Evolutionary conservation across 129 eudicot genomes (phyloP).

Genomic region (Deinandra increscens): DNA sequence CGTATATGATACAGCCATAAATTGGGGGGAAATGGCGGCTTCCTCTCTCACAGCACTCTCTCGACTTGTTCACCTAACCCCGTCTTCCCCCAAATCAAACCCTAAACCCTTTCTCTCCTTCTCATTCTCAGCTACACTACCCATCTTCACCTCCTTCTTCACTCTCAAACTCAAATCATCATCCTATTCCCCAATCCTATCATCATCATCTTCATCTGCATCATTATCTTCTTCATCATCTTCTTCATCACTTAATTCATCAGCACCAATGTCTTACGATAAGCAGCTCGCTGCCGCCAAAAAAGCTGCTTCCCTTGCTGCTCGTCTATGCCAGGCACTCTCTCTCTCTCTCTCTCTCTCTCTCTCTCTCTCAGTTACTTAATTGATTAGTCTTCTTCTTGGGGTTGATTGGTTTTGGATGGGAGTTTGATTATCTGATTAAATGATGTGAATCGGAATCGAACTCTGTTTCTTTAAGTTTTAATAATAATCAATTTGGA

Average conservation of each 20-base stretch:
- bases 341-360: no score
- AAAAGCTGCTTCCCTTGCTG: conserved; percentile 86
- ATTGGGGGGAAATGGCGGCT: conserved; percentile 22
- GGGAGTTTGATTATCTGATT: not conserved
- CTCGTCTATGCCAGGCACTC: conserved; percentile 83
- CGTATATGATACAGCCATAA: no score
- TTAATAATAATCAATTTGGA: not conserved
- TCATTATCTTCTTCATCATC: not conserved
- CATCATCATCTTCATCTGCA: conserved; percentile 12
- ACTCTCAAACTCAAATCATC: conserved; percentile 24
- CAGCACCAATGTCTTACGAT: conserved; percentile 56
- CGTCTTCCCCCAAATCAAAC: conserved; percentile 21
- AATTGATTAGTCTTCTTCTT: not conserved
- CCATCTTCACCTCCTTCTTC: conserved; percentile 14
- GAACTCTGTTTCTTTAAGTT: not conserved
- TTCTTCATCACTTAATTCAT: conserved; percentile 4
- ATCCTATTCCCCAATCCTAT: no score
- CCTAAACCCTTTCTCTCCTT: conserved; percentile 21
- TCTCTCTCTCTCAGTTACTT: not conserved
- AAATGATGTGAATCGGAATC: not conserved
- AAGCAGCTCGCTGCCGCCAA: conserved; percentile 81
- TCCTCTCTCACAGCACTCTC: conserved; percentile 11
- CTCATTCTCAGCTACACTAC: no score
- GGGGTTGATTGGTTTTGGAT: no score
- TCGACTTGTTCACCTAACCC: conserved; percentile 18